Conservation (phyloP, 192 early-diverging fungal species). For the Coemansia asiatica region DNA sequence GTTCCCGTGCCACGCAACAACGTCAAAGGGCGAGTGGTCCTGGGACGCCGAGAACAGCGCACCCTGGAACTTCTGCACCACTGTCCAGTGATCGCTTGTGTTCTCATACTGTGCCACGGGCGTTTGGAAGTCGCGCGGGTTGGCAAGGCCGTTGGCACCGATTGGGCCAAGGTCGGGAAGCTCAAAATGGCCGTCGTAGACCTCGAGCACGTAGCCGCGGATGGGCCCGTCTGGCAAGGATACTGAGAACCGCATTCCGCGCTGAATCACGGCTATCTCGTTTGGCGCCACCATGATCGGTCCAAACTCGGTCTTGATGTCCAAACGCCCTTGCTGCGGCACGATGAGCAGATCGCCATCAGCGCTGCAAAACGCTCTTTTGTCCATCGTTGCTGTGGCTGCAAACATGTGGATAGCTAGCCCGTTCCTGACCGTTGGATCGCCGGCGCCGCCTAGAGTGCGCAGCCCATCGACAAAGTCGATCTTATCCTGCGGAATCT, state of each 20-base stretch:
- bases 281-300: conserved; percentile 76
- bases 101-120: conserved; percentile 82
- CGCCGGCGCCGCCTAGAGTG: conserved; percentile 85
- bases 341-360: conserved; percentile 93
- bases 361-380: conserved; percentile 79
- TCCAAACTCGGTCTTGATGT: conserved; percentile 91
- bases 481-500: conserved; percentile 51
- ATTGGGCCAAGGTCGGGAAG: conserved; percentile 96
- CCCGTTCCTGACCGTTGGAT: conserved; percentile 72
- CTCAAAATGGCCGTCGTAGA: conserved; percentile 87
- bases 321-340: conserved; percentile 87
- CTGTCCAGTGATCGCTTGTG: conserved; percentile 58
- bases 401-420: conserved; percentile 84
- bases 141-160: conserved; percentile 93
- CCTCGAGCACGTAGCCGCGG: conserved; percentile 91
- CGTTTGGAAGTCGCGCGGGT: conserved; percentile 90
- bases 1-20: conserved; percentile 98
- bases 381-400: conserved; percentile 75
- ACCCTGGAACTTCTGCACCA: conserved; percentile 85
- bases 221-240: conserved; percentile 73
- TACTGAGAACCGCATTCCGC: conserved; percentile 86
- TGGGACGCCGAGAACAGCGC: conserved; percentile 69
- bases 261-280: conserved; percentile 92
- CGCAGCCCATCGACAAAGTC: conserved; percentile 85
- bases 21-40: conserved; percentile 89